These are phyloP conservation scores for Sordariomycetes sp. DNA, from an alignment of 2,329 filamentous ascomycete genomes.

Conservation along the genomic window DNA sequence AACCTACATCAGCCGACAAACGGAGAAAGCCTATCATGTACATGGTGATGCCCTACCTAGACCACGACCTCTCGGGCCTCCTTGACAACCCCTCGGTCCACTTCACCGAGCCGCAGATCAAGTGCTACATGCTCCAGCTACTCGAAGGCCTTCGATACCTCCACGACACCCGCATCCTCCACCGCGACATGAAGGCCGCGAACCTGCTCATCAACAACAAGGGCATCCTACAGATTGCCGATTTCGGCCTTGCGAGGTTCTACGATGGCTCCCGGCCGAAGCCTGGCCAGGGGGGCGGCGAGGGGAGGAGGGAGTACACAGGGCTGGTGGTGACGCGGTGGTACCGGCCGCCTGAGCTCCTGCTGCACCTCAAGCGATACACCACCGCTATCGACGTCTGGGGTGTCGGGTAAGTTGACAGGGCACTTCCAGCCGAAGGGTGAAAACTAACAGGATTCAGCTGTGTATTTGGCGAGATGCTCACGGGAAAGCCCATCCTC, in stretches of 20 bases:
- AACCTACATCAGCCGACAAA: slow-evolving; percentile 49
- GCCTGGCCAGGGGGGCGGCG: slow-evolving; percentile 68
- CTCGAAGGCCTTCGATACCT: slow-evolving; percentile 84
- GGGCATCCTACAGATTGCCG: slow-evolving; percentile 89
- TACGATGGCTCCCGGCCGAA: slow-evolving; percentile 79
- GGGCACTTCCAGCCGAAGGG: background rate
- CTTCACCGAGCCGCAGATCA: slow-evolving; percentile 85
- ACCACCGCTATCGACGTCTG: slow-evolving; percentile 98
- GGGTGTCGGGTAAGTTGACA: slow-evolving; percentile 74
- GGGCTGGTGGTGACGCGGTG: slow-evolving; percentile 93
- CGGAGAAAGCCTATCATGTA: slow-evolving; percentile 82
- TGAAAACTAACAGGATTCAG: slow-evolving; percentile 26
- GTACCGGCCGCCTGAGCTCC: slow-evolving; percentile 90
- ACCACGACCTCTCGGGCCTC: slow-evolving; percentile 94
- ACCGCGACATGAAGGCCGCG: slow-evolving; percentile 98
- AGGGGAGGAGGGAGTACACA: slow-evolving; percentile 84
- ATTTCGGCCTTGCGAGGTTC: slow-evolving; percentile 89
- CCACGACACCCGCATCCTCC: slow-evolving; percentile 80
- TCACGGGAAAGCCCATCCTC: slow-evolving; percentile 84
- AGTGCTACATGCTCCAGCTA: slow-evolving; percentile 93
- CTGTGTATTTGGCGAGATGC: slow-evolving; percentile 99
- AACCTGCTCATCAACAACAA: slow-evolving; percentile 94
- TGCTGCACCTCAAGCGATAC: slow-evolving; percentile 80
- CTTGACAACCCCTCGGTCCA: slow-evolving; percentile 87
- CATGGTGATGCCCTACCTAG: slow-evolving; percentile 99